phyloP scores from a whole-genome alignment of 441 rosid species.

The Omphalea diandra region DNA sequence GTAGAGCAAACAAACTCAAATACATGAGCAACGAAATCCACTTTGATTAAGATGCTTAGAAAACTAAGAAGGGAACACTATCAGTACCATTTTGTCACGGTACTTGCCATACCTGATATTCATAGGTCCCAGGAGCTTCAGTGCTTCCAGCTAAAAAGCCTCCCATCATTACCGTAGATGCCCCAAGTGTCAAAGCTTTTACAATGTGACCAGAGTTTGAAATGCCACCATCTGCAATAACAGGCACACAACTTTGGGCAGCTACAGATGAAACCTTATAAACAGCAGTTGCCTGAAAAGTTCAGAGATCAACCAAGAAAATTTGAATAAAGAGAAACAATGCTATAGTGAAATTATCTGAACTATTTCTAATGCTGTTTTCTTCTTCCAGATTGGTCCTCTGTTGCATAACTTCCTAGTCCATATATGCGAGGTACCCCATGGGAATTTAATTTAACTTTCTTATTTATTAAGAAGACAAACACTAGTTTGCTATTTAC shows the following conservation, averaged over 20 bases:
- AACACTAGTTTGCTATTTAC: background rate
- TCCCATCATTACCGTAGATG: slow-evolving; percentile 96
- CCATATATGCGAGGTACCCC: too few relatives aligned
- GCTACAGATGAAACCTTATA: slow-evolving; percentile 84
- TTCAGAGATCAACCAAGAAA: slow-evolving; percentile 15
- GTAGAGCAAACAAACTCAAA: too few relatives aligned
- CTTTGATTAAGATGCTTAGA: too few relatives aligned
- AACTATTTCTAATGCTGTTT: background rate
- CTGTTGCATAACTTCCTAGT: too few relatives aligned
- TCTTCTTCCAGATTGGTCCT: background rate
- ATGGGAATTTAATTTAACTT: background rate
- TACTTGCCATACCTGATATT: slow-evolving; percentile 47
- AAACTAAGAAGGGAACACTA: background rate
- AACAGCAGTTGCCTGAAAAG: slow-evolving; percentile 84
- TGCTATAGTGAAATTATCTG: background rate
- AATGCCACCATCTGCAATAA: slow-evolving; percentile 94
- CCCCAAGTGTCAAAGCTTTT: slow-evolving; percentile 76
- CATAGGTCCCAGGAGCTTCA: slow-evolving; percentile 77
- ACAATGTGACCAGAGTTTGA: slow-evolving; percentile 88
- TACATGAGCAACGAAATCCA: too few relatives aligned
- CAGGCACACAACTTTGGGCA: slow-evolving; percentile 66
- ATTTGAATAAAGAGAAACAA: background rate
- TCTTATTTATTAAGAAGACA: background rate
- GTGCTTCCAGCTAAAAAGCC: slow-evolving; percentile 86
- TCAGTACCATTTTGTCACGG: background rate